Evolutionary conservation across 2,329 filamentous ascomycete genomes (phyloP), one percentile per base, ranked within the genome.

Genomic region (Clonostachys rosea): DNA sequence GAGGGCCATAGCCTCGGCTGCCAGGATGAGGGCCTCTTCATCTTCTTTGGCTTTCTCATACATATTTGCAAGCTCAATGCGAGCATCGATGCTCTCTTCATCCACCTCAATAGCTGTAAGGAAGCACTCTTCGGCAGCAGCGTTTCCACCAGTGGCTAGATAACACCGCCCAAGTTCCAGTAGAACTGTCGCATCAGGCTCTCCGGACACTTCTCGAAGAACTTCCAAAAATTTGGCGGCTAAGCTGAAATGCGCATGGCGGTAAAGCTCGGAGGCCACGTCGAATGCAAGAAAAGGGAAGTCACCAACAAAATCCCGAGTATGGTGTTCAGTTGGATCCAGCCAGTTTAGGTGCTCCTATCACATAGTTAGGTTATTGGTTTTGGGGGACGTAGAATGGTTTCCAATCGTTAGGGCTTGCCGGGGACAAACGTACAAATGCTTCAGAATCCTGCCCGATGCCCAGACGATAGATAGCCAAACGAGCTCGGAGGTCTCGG

Each of bases 281-380:
- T 95, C 86, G 51, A 86, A 81, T 54, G 92, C 86, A n/a, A 96
- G 76, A 62, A 95, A 87, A 13, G 83, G 81, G 56, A 88, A 90
- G 47, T 89, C 81, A 45, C 75, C 74, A 8, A 89, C 73, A 34
- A 59, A 65, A 66, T 63, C 71, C 63, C 46, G 63, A 68, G 62
- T 63, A 9, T 50, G 52, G n/a, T 52, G 52, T 42, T 84, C 77
- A 7, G 80, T 74, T 3, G 87, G 83, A 44, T 88, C 79, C 30
- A 96, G 74, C 70, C 85, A 84, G 49, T 79, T 69, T 48, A 92
- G 74, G 59, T 92, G 88, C 52, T 69, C 68, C 81, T 86, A 54
- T 17, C 11, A 44, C 44, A 43, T 44, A 13, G 18, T 57, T 35
- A 53, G 55, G 9, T 30, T 10, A 8, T 30, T 30, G 24, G 24